These are phyloP conservation scores for Penicillium egyptiacum DNA, from an alignment of 495 filamentous ascomycete genomes.

Conservation along the genomic window DNA sequence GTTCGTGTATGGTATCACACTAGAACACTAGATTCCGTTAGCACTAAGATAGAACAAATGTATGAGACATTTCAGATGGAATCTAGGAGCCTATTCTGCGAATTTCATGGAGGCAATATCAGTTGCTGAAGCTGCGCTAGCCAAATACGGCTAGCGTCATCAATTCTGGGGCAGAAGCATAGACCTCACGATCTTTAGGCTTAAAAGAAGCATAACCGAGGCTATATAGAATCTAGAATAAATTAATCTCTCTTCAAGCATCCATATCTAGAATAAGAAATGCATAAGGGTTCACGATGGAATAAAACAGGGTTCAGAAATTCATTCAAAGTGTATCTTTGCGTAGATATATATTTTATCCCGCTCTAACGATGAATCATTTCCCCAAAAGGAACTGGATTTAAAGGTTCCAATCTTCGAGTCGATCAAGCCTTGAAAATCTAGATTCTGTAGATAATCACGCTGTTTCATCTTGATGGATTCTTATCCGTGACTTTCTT, in stretches of 20 bases:
- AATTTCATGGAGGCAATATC: neutral
- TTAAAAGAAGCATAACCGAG: neutral
- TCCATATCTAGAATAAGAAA: neutral
- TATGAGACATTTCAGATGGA: too few species aligned
- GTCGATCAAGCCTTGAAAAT: neutral
- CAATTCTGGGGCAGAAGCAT: neutral
- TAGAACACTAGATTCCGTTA: too few species aligned
- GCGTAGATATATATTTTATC: neutral
- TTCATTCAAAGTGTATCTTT: neutral
- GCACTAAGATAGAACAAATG: too few species aligned
- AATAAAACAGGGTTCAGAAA: neutral
- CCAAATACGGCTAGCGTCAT: slow-evolving; percentile 2
- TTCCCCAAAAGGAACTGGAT: neutral
- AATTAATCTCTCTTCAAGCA: neutral
- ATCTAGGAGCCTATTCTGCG: neutral
- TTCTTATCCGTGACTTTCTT: neutral
- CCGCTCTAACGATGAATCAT: neutral
- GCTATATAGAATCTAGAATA: neutral
- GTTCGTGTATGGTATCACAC: too few species aligned
- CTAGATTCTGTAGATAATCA: neutral
- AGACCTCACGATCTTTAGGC: neutral
- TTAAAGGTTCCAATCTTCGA: neutral
- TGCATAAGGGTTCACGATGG: neutral
- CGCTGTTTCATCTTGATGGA: neutral
- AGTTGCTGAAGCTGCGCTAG: slow-evolving; percentile 1